phyloP scores from a whole-genome alignment of 2,329 filamentous ascomycete genomes.

The Neofusicoccum umdonicola region DNA sequence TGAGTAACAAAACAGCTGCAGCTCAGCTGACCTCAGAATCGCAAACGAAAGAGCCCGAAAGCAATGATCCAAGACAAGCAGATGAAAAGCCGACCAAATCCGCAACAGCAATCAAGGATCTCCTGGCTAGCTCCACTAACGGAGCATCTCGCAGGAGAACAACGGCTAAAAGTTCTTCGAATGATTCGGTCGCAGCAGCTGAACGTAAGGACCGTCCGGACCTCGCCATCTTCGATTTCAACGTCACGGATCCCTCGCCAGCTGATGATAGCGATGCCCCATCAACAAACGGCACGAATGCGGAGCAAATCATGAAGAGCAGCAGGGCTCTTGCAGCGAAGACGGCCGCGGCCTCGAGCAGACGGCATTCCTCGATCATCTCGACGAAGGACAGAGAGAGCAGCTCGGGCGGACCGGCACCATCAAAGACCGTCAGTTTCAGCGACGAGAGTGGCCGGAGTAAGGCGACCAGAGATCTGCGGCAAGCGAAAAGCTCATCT shows the following conservation, averaged over 20 bases:
- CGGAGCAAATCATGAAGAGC: conserved; percentile 24
- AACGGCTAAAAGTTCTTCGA: conserved; percentile 13
- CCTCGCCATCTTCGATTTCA: conserved; percentile 39
- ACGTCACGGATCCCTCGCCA: conserved; percentile 31
- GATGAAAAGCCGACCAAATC: conserved; percentile 28
- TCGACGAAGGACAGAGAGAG: conserved; percentile 18
- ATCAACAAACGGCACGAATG: neutral
- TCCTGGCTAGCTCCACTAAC: conserved; percentile 27
- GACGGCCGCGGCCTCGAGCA: conserved; percentile 16
- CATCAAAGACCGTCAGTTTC: conserved; percentile 24
- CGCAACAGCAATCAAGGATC: conserved; percentile 32
- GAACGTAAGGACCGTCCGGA: conserved; percentile 26
- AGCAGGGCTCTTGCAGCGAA: conserved; percentile 30
- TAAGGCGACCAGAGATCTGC: conserved; percentile 18
- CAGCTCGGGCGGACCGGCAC: conserved; percentile 19
- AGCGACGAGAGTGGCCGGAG: conserved; percentile 22
- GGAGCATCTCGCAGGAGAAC: conserved; percentile 25
- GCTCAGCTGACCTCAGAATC: conserved; percentile 17
- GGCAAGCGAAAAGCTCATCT: conserved; percentile 19
- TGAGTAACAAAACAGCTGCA: conserved; percentile 32
- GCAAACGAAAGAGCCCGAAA: conserved; percentile 23
- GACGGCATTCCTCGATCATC: conserved; percentile 33
- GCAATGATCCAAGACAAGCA: neutral
- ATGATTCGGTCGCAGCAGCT: conserved; percentile 15
- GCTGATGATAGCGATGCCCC: conserved; percentile 21